Evolutionary conservation across 2,329 filamentous ascomycete species (phyloP).

Genomic region (Trichoderma sp.): DNA sequence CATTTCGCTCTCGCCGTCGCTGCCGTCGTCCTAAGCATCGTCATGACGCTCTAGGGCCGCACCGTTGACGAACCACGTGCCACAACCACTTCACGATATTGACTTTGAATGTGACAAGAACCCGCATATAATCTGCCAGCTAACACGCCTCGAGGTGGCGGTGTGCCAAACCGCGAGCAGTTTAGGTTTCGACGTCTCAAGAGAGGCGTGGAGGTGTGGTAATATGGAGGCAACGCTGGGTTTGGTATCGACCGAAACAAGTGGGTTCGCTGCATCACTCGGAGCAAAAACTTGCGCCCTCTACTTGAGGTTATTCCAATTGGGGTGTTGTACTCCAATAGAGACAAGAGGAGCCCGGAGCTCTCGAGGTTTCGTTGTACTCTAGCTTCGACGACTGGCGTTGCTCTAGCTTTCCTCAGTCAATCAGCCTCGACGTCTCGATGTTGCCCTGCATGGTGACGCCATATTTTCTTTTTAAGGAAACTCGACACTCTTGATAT

Average conservation of each 20-base stretch:
- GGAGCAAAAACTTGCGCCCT: not conserved
- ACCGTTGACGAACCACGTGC: slow-evolving; percentile 35
- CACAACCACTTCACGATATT: not conserved
- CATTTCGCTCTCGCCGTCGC: slow-evolving; percentile 20
- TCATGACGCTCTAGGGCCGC: slow-evolving; percentile 31
- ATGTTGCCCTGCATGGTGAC: slow-evolving; percentile 18
- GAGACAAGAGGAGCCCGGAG: not conserved
- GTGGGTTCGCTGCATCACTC: not conserved
- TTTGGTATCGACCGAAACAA: not conserved
- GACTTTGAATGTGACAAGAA: not conserved
- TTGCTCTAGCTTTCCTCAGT: not conserved
- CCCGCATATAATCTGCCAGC: not conserved
- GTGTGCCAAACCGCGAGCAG: not conserved
- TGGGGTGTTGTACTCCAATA: not conserved
- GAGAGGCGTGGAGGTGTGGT: not conserved
- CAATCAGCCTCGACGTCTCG: not conserved
- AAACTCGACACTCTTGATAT: not conserved
- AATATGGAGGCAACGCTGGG: not conserved
- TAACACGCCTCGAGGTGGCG: not conserved
- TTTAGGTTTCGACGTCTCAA: not conserved
- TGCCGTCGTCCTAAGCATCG: slow-evolving; percentile 22
- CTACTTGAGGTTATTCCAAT: not conserved
- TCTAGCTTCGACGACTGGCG: not conserved
- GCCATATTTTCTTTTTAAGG: not conserved
- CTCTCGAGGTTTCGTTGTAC: not conserved